A percentile compares a stretch with the other conserved stretches of the same genome.
Evolutionary conservation across 768 basidiomycete species (phyloP).

Genomic region (Cyathus striatus): DNA sequence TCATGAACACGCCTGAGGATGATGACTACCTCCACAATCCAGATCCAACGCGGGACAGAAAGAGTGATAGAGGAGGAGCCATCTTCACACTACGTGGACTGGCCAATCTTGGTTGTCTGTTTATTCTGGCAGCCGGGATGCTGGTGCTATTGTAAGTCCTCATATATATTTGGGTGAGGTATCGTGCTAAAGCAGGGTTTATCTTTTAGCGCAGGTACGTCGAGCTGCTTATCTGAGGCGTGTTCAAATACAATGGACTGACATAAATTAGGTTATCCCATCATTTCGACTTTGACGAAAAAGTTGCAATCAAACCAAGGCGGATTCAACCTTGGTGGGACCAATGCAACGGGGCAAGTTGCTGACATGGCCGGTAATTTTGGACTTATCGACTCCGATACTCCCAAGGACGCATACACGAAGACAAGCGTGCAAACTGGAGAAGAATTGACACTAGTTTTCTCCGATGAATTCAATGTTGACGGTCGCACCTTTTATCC

Average conservation of each 20-base stretch:
- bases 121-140: constrained; percentile 42
- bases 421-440: constrained; percentile 49
- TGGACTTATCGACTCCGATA: constrained; percentile 73
- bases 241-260: too few species aligned
- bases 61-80: constrained; percentile 50
- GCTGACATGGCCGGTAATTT: constrained; percentile 53
- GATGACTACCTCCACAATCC: constrained; percentile 68
- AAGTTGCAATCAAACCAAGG: constrained; percentile 38
- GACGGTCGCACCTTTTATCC: constrained; percentile 70
- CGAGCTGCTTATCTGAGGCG: too few species aligned
- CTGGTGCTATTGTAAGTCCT: constrained; percentile 53
- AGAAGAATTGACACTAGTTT: constrained; percentile 52
- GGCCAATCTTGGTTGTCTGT: constrained; percentile 62
- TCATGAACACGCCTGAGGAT: constrained; percentile 40
- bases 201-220: constrained; percentile 31
- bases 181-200: too few species aligned
- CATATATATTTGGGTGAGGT: too few species aligned
- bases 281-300: constrained; percentile 40
- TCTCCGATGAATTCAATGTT: constrained; percentile 78
- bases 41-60: constrained; percentile 46
- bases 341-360: constrained; percentile 70
- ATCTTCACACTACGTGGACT: constrained; percentile 61
- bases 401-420: constrained; percentile 53
- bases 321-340: constrained; percentile 73
- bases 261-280: constrained; percentile 43